Conservation (phyloP, 495 filamentous ascomycete species). For the Neurospora sp. region DNA sequence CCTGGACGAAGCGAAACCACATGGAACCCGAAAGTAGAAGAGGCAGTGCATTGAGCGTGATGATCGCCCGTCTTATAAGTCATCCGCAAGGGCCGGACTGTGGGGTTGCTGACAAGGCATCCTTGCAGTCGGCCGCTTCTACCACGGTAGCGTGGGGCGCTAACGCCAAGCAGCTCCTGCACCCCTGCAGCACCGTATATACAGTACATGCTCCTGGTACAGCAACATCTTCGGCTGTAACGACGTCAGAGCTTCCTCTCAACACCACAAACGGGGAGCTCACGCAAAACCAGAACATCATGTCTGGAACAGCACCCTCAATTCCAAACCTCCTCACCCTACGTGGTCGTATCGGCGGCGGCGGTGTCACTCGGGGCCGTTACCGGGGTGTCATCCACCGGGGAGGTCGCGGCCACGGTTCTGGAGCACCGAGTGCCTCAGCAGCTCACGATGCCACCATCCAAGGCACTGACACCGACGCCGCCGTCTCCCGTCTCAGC, state of each 20-base stretch:
- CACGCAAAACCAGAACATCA: constrained; percentile 14
- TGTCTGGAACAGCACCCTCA: constrained; percentile 50
- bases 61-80: not conserved
- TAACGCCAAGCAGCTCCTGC: not conserved
- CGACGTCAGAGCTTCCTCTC: not conserved
- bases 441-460: constrained; percentile 44
- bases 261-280: not conserved
- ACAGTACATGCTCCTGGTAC: not conserved
- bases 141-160: not conserved
- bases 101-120: not conserved
- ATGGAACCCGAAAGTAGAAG: not conserved
- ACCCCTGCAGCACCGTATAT: not conserved
- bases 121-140: not conserved
- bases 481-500: constrained; percentile 76
- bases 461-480: constrained; percentile 87
- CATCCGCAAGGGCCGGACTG: not conserved
- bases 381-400: constrained; percentile 33
- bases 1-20: not conserved
- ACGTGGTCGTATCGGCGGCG: constrained; percentile 25
- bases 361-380: constrained; percentile 26
- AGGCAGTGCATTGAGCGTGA: not conserved
- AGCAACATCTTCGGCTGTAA: not conserved
- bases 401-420: constrained; percentile 30
- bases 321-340: constrained; percentile 70
- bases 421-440: constrained; percentile 10